Base-by-base conservation (phyloP, 768 basidiomycete genomes). In the Xerocomus potaroensis region DNA sequence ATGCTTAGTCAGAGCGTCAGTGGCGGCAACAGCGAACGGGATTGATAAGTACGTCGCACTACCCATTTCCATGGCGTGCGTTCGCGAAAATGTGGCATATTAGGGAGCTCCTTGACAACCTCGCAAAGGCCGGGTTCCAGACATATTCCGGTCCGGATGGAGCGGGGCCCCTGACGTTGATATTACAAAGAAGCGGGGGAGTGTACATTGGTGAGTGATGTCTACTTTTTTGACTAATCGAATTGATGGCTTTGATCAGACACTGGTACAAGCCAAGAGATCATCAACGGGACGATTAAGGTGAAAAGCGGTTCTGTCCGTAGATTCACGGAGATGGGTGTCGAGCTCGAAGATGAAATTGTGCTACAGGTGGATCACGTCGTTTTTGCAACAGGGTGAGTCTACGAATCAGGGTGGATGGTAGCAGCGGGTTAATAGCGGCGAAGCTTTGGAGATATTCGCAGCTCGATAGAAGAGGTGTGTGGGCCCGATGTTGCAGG, bases 201-300 rank as follows among this genome's bases (percentile, higher is more conserved):
- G 51, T 63, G 18, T 73, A 75, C 47, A 56, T 75, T 9, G 65
- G 73, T 73, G 33, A 16, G 64, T 37, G 8, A 18, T 24, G 22
- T 47, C 34, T n/a, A 15, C 8, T 9, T n/a, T 8, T 36, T 11
- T 39, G 14, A 11, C 10, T 15, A 15, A 24, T 16, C 10, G 21
- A 30, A 33, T 26, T 19, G 14, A 24, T 38, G 3, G 37, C 32
- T 8, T 24, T 32, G 12, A 44, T 23, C 39, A 67, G 70, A 69
- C 43, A 61, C 59, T 0, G 77, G 74, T n/a, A 64, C 72, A 0
- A 69, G 72, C 30, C 61, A 67, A 48, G 61, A 74, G 45, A 76
- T 79, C 46, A 68, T 68, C 21, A 68, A 74, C 21, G 76, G 79
- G 18, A 65, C 65, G 37, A 78, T 81, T 69, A 77, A 76, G 55